These are phyloP conservation scores for Candida orba DNA, from an alignment of 805 yeast species.

Conservation along the genomic window DNA sequence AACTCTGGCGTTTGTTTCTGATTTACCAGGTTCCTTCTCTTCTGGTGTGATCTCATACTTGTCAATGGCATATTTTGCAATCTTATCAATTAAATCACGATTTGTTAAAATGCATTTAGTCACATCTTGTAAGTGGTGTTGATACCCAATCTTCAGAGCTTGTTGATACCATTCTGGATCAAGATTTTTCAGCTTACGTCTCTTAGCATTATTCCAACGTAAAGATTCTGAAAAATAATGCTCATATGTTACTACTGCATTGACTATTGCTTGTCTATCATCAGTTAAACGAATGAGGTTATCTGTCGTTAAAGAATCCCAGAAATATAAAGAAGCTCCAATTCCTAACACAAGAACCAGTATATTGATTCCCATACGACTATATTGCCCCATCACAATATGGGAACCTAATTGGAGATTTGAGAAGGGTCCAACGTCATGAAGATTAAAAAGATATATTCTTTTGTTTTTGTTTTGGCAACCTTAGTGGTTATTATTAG, in stretches of 20 bases:
- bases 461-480: too few relatives aligned
- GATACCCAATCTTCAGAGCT: constrained; percentile 46
- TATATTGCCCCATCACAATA: too few relatives aligned
- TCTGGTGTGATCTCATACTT: constrained; percentile 30
- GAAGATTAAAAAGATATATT: too few relatives aligned
- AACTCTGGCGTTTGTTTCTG: constrained; percentile 35
- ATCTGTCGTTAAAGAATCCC: too few relatives aligned
- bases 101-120: constrained; percentile 44
- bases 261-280: constrained; percentile 23
- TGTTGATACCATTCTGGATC: constrained; percentile 49
- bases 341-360: too few relatives aligned
- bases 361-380: too few relatives aligned
- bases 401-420: too few relatives aligned
- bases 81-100: constrained; percentile 35
- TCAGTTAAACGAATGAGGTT: too few relatives aligned
- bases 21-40: constrained; percentile 33
- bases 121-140: constrained; percentile 40
- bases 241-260: constrained; percentile 40
- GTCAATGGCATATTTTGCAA: constrained; percentile 34
- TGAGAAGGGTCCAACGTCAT: too few relatives aligned
- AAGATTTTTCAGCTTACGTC: constrained; percentile 38
- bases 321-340: too few relatives aligned
- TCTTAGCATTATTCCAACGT: constrained; percentile 39
- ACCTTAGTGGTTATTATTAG: not conserved
- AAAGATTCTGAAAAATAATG: constrained; percentile 34